Conservation (phyloP, 1,284 basidiomycete genomes). For the Cryptococcus floricola region DNA sequence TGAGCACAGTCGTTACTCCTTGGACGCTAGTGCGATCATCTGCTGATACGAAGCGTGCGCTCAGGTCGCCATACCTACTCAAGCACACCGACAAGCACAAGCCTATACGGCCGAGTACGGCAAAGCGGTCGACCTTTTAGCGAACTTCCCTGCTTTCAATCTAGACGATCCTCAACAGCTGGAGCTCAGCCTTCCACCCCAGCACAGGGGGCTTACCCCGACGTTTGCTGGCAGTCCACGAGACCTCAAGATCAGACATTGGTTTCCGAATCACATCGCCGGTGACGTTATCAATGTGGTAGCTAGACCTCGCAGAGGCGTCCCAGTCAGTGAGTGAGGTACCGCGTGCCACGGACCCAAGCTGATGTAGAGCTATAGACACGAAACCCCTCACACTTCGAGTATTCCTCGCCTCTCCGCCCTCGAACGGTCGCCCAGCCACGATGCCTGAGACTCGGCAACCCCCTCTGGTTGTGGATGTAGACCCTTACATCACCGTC, state of each 20-base stretch:
- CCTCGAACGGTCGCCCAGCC: neutral
- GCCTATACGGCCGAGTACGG: slow-evolving; percentile 33
- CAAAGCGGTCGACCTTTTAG: slow-evolving; percentile 30
- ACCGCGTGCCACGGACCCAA: neutral
- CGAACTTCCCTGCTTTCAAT: slow-evolving; percentile 41
- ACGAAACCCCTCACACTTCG: slow-evolving; percentile 27
- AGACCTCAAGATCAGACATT: slow-evolving; percentile 20
- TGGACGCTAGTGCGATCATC: neutral
- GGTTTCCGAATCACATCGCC: slow-evolving; percentile 21
- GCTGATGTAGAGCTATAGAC: slow-evolving; percentile 6
- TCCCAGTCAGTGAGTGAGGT: slow-evolving; percentile 10
- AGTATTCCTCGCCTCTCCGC: slow-evolving; percentile 27
- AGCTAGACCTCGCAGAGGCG: slow-evolving; percentile 23
- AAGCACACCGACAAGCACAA: slow-evolving; percentile 36
- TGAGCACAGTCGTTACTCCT: slow-evolving; percentile 17
- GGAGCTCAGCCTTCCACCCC: slow-evolving; percentile 14
- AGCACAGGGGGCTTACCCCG: slow-evolving; percentile 7
- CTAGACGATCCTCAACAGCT: slow-evolving; percentile 41
- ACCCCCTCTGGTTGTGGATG: slow-evolving; percentile 30
- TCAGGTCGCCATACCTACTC: slow-evolving; percentile 42
- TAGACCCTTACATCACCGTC: slow-evolving; percentile 28
- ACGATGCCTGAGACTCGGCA: slow-evolving; percentile 6
- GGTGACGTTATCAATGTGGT: slow-evolving; percentile 33
- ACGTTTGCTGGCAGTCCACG: slow-evolving; percentile 6
- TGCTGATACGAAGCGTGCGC: neutral